phyloP scores from a whole-genome alignment of 2,329 filamentous ascomycete species.

The Colletotrichum eremochloae region DNA sequence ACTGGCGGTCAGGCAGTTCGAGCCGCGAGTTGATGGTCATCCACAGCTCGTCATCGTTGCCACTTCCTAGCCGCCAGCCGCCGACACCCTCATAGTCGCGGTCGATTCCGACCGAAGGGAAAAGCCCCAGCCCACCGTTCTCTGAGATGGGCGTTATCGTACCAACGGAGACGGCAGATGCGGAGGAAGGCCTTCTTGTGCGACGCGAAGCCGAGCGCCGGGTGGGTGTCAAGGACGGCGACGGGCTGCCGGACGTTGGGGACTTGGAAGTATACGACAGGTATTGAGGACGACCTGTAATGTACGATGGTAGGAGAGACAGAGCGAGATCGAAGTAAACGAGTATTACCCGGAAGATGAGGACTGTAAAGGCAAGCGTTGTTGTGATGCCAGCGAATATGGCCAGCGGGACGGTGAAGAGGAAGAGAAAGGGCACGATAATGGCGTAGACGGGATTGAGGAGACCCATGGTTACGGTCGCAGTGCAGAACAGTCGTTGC shows the following conservation, averaged over 20 bases:
- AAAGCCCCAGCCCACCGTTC: slow-evolving; percentile 56
- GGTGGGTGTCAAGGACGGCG: slow-evolving; percentile 42
- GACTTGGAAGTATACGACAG: slow-evolving; percentile 48
- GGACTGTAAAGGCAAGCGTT: slow-evolving; percentile 70
- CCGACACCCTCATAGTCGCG: slow-evolving; percentile 72
- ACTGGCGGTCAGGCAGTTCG: slow-evolving; percentile 61
- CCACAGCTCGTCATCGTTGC: slow-evolving; percentile 61
- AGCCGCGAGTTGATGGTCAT: slow-evolving; percentile 66
- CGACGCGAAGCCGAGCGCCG: slow-evolving; percentile 35
- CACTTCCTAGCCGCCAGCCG: slow-evolving; percentile 65
- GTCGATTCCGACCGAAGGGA: slow-evolving; percentile 63
- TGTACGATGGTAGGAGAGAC: slow-evolving; percentile 68
- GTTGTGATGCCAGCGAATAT: slow-evolving; percentile 75
- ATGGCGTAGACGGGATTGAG: slow-evolving; percentile 69
- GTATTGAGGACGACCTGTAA: slow-evolving; percentile 57
- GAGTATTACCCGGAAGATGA: slow-evolving; percentile 71
- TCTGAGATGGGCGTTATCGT: slow-evolving; percentile 43
- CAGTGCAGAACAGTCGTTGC: slow-evolving; percentile 8
- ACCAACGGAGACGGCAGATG: slow-evolving; percentile 27
- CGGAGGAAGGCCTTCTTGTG: slow-evolving; percentile 30
- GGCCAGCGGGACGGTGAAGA: slow-evolving; percentile 73
- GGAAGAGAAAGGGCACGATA: slow-evolving; percentile 71
- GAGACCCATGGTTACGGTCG: slow-evolving; percentile 59
- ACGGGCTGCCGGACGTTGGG: slow-evolving; percentile 39
- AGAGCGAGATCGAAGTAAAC: slow-evolving; percentile 74